Percentiles rank a stretch among this genome's conserved stretches.
phyloP scores from a whole-genome alignment of 75 land plant genomes.

The Pinus taeda region DNA sequence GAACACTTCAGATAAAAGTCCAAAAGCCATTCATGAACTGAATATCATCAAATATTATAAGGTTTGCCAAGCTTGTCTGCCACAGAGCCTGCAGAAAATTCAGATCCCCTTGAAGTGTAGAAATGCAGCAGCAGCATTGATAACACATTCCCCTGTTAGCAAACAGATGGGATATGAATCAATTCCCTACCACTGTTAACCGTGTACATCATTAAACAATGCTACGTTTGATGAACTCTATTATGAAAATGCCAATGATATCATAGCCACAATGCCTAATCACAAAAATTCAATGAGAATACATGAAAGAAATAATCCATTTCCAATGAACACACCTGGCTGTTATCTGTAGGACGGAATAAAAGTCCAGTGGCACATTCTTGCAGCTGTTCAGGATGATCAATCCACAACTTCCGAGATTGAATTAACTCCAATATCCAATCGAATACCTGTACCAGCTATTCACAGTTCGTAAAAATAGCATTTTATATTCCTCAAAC shows the following conservation, averaged over 20 bases:
- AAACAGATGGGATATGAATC: not conserved
- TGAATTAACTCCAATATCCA: conserved; percentile 52
- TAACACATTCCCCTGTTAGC: conserved; percentile 1
- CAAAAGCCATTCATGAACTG: no score
- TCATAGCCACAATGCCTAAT: not conserved
- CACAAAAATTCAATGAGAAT: not conserved
- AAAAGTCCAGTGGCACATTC: conserved; percentile 33
- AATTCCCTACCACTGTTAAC: not conserved
- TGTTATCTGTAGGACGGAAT: conserved; percentile 17
- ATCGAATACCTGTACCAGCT: conserved; percentile 36
- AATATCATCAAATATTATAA: no score
- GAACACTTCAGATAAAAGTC: no score
- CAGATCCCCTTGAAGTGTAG: not conserved
- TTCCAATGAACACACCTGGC: not conserved
- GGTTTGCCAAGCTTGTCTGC: not conserved
- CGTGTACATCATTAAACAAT: not conserved
- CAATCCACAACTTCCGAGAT: conserved; percentile 47
- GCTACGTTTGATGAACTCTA: not conserved
- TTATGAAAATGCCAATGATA: not conserved
- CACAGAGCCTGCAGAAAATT: not conserved
- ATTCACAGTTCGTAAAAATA: not conserved
- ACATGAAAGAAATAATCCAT: no score
- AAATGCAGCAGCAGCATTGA: conserved; percentile 13
- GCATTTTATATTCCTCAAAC: not conserved
- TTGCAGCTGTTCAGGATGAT: conserved; percentile 20